phyloP scores from a whole-genome alignment of 1,284 basidiomycete genomes.

The Cryptococcus amylolentus region DNA sequence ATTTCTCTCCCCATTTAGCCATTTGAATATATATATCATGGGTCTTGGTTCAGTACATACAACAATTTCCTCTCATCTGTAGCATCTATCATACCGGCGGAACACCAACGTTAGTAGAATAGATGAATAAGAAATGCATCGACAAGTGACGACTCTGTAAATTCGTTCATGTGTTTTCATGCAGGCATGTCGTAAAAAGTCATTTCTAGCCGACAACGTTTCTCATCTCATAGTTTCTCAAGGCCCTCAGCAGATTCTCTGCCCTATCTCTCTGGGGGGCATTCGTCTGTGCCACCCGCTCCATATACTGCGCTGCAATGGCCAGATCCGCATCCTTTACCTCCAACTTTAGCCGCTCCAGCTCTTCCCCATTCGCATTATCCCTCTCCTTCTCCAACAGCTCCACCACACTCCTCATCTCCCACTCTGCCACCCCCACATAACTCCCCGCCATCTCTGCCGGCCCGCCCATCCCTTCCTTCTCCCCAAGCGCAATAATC shows the following conservation, averaged over 20 bases:
- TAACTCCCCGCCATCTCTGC: conserved; percentile 75
- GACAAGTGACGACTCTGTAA: too few relatives aligned
- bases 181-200: too few relatives aligned
- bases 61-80: conserved; percentile 4
- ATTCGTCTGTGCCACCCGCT: conserved; percentile 63
- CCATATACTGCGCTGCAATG: conserved; percentile 56
- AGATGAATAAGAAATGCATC: conserved; percentile 1
- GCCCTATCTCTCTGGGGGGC: conserved; percentile 41
- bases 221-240: conserved; percentile 36
- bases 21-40: background rate
- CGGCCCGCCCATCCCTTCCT: conserved; percentile 56
- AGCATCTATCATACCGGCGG: conserved; percentile 3
- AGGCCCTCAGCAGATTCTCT: conserved; percentile 33
- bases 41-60: conserved; percentile 4
- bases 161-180: too few relatives aligned
- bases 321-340: conserved; percentile 33
- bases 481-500: conserved; percentile 70
- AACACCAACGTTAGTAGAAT: conserved; percentile 8
- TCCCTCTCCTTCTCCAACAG: background rate
- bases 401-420: conserved; percentile 54
- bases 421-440: conserved; percentile 73
- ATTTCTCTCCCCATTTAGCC: background rate
- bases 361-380: background rate
- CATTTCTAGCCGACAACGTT: background rate
- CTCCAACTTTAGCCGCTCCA: conserved; percentile 1